Percentiles rank a stretch among this genome's conserved stretches.
Evolutionary conservation across 2,329 filamentous ascomycete genomes (phyloP).

Genomic region (Phyllosticta capitalensis): DNA sequence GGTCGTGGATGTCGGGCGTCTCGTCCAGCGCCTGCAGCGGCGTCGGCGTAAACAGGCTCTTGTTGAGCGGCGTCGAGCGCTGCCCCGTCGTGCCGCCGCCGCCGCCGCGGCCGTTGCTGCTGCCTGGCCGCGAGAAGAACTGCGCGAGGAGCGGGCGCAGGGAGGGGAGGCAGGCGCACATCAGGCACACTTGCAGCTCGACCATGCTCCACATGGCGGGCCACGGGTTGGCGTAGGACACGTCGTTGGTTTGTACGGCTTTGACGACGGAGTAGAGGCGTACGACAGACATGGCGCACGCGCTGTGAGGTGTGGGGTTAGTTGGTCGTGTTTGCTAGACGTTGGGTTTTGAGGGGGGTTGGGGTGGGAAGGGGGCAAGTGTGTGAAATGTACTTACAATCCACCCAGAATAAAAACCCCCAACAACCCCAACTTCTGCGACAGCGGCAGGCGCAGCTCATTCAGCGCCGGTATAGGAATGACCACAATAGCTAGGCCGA

Average conservation of each 20-base stretch:
- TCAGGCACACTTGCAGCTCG: conserved; percentile 3
- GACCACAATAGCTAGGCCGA: conserved; percentile 2
- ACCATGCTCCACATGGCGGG: conserved; percentile 1
- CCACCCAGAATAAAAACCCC: conserved; percentile 2
- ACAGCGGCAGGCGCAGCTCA: background rate
- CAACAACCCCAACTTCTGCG: background rate
- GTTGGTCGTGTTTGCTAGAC: background rate
- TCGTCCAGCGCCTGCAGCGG: background rate
- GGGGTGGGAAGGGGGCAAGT: too few relatives aligned
- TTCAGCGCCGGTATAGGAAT: conserved; percentile 1
- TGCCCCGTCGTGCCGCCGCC: too few relatives aligned
- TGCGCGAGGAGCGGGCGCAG: background rate
- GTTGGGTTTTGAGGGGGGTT: background rate
- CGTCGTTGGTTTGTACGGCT: background rate
- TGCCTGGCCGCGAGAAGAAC: background rate
- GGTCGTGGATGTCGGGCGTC: too few relatives aligned
- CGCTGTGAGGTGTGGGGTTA: background rate
- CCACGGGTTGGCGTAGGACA: background rate
- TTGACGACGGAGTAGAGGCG: conserved; percentile 3
- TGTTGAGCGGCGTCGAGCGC: background rate
- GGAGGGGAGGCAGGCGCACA: background rate
- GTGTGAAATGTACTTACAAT: too few relatives aligned
- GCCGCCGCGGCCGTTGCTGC: background rate
- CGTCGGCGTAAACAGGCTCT: background rate
- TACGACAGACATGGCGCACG: conserved; percentile 3